Evolutionary conservation across 176 grass and related monocot species (phyloP).

Genomic region (Oryza glaberrima): DNA sequence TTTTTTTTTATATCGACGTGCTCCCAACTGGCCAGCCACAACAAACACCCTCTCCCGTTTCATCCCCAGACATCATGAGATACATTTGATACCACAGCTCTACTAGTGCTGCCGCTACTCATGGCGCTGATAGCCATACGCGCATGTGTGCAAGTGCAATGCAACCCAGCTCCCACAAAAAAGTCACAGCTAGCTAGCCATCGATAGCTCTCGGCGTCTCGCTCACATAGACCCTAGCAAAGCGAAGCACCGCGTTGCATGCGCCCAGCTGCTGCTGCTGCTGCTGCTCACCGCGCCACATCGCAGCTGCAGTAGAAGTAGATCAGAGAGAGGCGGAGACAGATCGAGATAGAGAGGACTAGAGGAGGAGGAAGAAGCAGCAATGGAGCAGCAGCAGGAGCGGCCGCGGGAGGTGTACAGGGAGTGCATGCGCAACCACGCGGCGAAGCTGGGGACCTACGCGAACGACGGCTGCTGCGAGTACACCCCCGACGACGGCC

Average conservation of each 20-base stretch:
- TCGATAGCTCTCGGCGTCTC: too few species aligned
- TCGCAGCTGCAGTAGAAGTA: too few species aligned
- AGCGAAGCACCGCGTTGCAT: background rate
- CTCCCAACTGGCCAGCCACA: background rate
- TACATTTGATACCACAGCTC: background rate
- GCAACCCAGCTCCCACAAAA: background rate
- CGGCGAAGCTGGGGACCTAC: slow-evolving; percentile 86
- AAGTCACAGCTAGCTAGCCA: background rate
- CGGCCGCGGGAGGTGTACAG: slow-evolving; percentile 65
- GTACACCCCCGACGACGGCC: slow-evolving; percentile 74
- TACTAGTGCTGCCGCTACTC: background rate
- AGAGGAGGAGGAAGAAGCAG: background rate
- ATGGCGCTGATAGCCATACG: background rate
- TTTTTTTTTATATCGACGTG: background rate
- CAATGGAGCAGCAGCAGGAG: slow-evolving; percentile 37
- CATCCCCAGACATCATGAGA: background rate
- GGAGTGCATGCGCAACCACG: slow-evolving; percentile 95
- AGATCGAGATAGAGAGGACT: slow-evolving; percentile 9
- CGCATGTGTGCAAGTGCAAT: background rate
- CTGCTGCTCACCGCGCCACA: background rate
- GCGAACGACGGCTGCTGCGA: slow-evolving; percentile 91
- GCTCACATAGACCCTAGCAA: background rate
- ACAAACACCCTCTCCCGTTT: background rate
- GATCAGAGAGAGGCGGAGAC: background rate
- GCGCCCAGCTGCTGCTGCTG: background rate